Conservation (phyloP, 345 rosid genomes). For the Conringia planisiliqua region DNA sequence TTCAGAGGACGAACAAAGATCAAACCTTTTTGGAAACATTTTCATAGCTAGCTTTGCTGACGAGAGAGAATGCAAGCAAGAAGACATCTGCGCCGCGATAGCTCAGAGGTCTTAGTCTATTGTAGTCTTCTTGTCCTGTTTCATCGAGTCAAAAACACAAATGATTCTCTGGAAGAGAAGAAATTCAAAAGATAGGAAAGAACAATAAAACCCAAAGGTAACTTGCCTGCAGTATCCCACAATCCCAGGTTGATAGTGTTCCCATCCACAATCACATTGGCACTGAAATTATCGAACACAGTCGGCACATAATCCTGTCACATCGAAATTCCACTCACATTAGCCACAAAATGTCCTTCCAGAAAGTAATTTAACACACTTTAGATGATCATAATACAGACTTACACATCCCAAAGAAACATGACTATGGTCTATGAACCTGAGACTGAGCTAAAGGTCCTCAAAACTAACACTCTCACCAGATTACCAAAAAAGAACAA, state of each 20-base stretch:
- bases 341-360: neutral
- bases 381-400: neutral
- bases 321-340: neutral
- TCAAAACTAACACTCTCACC: neutral
- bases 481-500: neutral
- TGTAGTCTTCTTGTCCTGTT: constrained; percentile 87
- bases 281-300: constrained; percentile 82
- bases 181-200: neutral
- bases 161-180: neutral
- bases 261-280: constrained; percentile 80
- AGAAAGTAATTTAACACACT: neutral
- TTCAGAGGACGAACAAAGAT: neutral
- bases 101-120: constrained; percentile 89
- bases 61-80: constrained; percentile 83
- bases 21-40: constrained; percentile 74
- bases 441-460: neutral
- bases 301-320: constrained; percentile 82
- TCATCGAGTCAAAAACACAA: constrained; percentile 2
- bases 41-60: constrained; percentile 95
- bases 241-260: constrained; percentile 71
- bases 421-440: neutral
- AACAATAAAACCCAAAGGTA: neutral
- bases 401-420: neutral
- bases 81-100: constrained; percentile 93
- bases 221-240: constrained; percentile 83